A percentile compares a stretch with the other conserved stretches of the same genome.
Evolutionary conservation across 306 rosid genomes (phyloP).

Genomic region (Abrus precatorius): DNA sequence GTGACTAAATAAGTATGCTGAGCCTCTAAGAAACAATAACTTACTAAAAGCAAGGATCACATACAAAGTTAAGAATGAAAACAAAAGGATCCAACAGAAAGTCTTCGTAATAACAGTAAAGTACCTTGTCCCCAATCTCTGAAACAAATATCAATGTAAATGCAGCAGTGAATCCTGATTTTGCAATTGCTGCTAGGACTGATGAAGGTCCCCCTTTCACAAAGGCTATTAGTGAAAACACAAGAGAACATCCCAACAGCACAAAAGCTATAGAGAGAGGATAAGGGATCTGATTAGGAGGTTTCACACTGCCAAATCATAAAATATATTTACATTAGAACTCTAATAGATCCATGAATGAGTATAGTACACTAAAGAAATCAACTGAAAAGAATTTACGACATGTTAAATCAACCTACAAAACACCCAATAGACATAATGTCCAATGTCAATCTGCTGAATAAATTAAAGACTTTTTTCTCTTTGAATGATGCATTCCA

Average conservation of each 20-base stretch:
- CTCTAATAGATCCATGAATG: conserved; percentile 19
- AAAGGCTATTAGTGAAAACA: conserved; percentile 86
- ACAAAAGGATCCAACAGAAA: neutral
- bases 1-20: conserved; percentile 2
- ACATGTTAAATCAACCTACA: conserved; percentile 30
- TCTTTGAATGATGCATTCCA: conserved; percentile 7
- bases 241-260: conserved; percentile 77
- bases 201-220: conserved; percentile 87
- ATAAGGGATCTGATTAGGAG: conserved; percentile 72
- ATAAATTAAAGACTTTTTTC: conserved; percentile 29
- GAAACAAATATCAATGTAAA: conserved; percentile 93
- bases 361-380: neutral
- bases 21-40: conserved; percentile 38
- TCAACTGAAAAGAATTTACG: conserved; percentile 19
- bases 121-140: conserved; percentile 99
- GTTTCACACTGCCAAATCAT: conserved; percentile 78
- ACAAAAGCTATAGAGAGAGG: conserved; percentile 75
- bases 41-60: neutral
- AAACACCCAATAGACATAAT: conserved; percentile 25
- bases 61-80: neutral
- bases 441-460: conserved; percentile 15
- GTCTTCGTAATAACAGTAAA: neutral
- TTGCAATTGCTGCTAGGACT: conserved; percentile 80
- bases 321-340: conserved; percentile 48
- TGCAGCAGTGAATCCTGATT: conserved; percentile 98